phyloP scores from a whole-genome alignment of 257 asterid species.

The Primulina tabacum region DNA sequence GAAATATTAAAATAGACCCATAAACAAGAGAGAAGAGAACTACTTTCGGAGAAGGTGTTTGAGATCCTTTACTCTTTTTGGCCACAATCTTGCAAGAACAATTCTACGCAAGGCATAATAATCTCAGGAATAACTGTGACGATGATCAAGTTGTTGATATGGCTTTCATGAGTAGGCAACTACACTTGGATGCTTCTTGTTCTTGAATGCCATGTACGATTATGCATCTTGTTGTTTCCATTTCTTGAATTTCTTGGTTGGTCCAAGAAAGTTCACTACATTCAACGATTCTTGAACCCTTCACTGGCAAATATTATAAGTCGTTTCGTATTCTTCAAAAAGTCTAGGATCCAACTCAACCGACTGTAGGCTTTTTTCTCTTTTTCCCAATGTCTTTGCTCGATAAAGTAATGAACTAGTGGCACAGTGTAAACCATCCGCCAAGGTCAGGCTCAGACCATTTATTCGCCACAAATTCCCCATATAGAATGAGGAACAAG shows the following conservation, averaged over 20 bases:
- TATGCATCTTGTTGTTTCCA: constrained; percentile 11
- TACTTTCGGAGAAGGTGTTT: constrained; percentile 61
- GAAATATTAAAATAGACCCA: neutral
- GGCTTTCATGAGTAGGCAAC: constrained; percentile 50
- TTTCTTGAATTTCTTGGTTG: neutral
- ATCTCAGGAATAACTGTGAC: constrained; percentile 32
- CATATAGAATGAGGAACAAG: too few relatives aligned
- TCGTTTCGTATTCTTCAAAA: too few relatives aligned
- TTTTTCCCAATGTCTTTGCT: too few relatives aligned
- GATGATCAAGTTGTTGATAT: constrained; percentile 36
- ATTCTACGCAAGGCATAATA: constrained; percentile 34
- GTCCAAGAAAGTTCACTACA: neutral
- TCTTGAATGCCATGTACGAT: constrained; percentile 27
- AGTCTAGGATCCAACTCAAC: too few relatives aligned
- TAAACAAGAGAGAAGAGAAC: neutral
- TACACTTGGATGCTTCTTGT: constrained; percentile 18
- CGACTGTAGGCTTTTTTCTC: too few relatives aligned
- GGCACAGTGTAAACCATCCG: neutral
- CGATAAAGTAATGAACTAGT: neutral
- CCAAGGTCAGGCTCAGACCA: neutral
- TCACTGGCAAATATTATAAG: too few relatives aligned
- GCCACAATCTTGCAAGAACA: constrained; percentile 53
- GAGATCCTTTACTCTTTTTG: constrained; percentile 59
- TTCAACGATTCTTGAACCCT: neutral
- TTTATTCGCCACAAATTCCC: too few relatives aligned